phyloP scores from a whole-genome alignment of 805 yeast species.

The Saturnispora hagleri region DNA sequence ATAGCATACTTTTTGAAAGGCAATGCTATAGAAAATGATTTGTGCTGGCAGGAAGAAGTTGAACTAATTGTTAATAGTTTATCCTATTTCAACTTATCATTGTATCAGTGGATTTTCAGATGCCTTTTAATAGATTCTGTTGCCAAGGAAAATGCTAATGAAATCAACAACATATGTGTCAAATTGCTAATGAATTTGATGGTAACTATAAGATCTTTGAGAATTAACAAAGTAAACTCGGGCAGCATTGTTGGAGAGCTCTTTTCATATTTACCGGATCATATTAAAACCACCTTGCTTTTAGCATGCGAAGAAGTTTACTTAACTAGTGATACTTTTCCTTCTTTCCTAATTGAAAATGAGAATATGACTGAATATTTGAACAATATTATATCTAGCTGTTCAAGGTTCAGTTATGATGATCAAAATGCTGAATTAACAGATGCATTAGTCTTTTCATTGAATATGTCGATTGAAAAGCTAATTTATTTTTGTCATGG shows the following conservation, averaged over 20 bases:
- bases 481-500: conserved; percentile 25
- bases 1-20: conserved; percentile 7
- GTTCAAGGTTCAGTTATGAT: conserved; percentile 27
- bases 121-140: conserved; percentile 21
- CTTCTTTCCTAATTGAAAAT: conserved; percentile 18
- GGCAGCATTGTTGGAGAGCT: conserved; percentile 27
- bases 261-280: conserved; percentile 30
- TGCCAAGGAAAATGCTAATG: conserved; percentile 9
- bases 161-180: neutral
- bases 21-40: neutral
- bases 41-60: neutral
- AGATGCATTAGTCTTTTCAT: conserved; percentile 34
- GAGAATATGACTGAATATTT: conserved; percentile 31
- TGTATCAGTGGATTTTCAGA: conserved; percentile 33
- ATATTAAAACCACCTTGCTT: conserved; percentile 26
- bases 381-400: conserved; percentile 38
- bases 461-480: conserved; percentile 33
- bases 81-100: conserved; percentile 34
- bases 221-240: neutral
- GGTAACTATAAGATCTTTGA: conserved; percentile 1
- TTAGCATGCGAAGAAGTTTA: conserved; percentile 33
- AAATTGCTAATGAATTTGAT: conserved; percentile 6
- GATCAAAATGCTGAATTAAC: conserved; percentile 18
- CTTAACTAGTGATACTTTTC: conserved; percentile 33
- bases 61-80: conserved; percentile 19